These are phyloP conservation scores for Coniochaeta sp. DNA, from an alignment of 2,329 filamentous ascomycete genomes.

Conservation along the genomic window DNA sequence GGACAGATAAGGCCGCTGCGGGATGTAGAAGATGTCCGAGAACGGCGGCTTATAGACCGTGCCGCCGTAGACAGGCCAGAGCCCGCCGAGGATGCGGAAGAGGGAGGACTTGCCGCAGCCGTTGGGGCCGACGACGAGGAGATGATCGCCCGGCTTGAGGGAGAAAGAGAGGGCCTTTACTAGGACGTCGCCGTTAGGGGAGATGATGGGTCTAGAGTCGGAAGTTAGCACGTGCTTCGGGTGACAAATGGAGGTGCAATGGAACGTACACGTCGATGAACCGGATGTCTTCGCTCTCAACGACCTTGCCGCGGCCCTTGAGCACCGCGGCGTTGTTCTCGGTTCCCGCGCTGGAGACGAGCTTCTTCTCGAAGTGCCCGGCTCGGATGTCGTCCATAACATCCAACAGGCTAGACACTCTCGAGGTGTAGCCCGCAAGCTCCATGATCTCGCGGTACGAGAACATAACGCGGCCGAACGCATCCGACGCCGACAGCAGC, in stretches of 20 bases:
- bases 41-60: conserved; percentile 87
- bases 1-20: conserved; percentile 88
- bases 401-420: conserved; percentile 81
- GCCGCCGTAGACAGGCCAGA: conserved; percentile 97
- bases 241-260: background rate
- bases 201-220: conserved; percentile 68
- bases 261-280: conserved; percentile 69
- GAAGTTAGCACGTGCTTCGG: background rate
- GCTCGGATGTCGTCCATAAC: conserved; percentile 91
- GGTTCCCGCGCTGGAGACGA: conserved; percentile 80
- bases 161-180: conserved; percentile 80
- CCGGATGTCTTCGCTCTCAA: conserved; percentile 76
- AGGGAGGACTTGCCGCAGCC: conserved; percentile 95
- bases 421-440: conserved; percentile 87
- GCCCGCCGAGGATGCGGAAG: conserved; percentile 89
- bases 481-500: conserved; percentile 87
- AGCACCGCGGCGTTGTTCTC: conserved; percentile 79
- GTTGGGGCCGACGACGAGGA: conserved; percentile 93
- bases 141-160: conserved; percentile 78
- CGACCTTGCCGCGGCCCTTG: conserved; percentile 70
- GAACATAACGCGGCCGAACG: conserved; percentile 94
- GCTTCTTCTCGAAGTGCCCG: conserved; percentile 91
- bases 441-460: conserved; percentile 97
- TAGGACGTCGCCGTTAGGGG: conserved; percentile 90
- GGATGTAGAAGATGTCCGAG: conserved; percentile 95